Conservation (phyloP, 2,329 filamentous ascomycete species). For the Bretziella fagacearum region DNA sequence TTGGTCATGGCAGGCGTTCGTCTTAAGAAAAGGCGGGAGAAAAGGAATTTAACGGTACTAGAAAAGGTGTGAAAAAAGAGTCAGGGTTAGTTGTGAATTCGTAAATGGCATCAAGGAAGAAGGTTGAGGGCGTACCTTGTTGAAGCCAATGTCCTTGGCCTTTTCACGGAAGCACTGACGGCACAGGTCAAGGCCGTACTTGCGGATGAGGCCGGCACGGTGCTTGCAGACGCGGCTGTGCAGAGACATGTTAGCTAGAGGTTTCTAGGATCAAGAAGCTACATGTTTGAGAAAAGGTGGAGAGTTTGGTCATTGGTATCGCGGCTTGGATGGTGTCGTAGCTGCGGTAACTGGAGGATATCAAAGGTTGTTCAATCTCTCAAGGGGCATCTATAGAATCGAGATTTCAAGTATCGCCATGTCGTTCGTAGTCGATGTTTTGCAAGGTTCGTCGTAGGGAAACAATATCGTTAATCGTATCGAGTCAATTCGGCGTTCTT, state of each 20-base stretch:
- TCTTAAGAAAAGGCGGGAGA: constrained; percentile 14
- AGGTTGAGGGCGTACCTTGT: constrained; percentile 35
- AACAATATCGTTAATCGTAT: too few species aligned
- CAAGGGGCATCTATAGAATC: too few species aligned
- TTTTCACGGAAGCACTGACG: constrained; percentile 67
- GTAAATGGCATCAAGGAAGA: neutral
- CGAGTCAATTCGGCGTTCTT: too few species aligned
- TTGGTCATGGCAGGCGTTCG: constrained; percentile 14
- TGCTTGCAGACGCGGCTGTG: constrained; percentile 61
- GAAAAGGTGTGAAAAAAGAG: neutral
- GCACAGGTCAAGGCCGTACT: constrained; percentile 91
- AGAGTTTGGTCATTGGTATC: neutral
- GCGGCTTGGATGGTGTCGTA: neutral
- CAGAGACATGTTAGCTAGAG: constrained; percentile 11
- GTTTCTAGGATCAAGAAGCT: neutral
- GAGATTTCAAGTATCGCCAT: too few species aligned
- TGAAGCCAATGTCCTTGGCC: constrained; percentile 54
- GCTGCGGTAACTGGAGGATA: too few species aligned
- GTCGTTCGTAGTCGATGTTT: too few species aligned
- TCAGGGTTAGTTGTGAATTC: constrained; percentile 7
- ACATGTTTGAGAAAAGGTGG: too few species aligned
- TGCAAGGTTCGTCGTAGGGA: too few species aligned
- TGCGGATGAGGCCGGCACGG: constrained; percentile 97
- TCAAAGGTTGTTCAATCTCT: too few species aligned
- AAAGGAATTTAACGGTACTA: constrained; percentile 15